Percentiles rank a stretch among this genome's conserved stretches.
Conservation (phyloP, 768 basidiomycete species). For the Naganishia onofrii region DNA sequence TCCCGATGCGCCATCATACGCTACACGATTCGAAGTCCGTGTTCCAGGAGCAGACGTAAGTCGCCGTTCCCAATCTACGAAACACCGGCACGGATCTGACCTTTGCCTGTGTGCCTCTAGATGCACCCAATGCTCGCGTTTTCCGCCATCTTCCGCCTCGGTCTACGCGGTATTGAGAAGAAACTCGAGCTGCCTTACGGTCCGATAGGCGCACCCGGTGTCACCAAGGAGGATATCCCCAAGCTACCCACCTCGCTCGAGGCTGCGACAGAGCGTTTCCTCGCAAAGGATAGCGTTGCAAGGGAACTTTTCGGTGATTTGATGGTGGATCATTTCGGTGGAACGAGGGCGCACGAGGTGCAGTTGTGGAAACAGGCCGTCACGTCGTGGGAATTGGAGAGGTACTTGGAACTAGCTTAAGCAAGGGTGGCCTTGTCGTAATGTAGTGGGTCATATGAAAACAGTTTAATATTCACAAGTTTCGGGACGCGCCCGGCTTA, state of each 20-base stretch:
- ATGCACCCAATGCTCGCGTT: slow-evolving; percentile 83
- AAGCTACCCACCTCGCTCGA: slow-evolving; percentile 78
- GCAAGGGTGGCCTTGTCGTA: not conserved
- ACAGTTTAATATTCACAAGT: no score
- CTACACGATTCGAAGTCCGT: slow-evolving; percentile 87
- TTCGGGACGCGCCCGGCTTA: no score
- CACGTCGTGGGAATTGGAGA: slow-evolving; percentile 76
- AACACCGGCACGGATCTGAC: not conserved
- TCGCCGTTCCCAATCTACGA: slow-evolving; percentile 1
- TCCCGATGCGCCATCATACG: slow-evolving; percentile 73
- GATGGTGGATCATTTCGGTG: slow-evolving; percentile 92
- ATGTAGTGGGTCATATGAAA: not conserved
- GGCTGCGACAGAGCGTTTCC: slow-evolving; percentile 75
- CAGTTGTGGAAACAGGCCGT: slow-evolving; percentile 82
- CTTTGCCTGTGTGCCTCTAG: slow-evolving; percentile 33
- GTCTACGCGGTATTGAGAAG: slow-evolving; percentile 81
- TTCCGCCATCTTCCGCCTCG: slow-evolving; percentile 80
- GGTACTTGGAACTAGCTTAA: slow-evolving; percentile 35
- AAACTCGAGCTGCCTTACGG: slow-evolving; percentile 66
- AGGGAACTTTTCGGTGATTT: slow-evolving; percentile 81
- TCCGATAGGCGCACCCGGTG: slow-evolving; percentile 59
- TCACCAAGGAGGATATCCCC: slow-evolving; percentile 59
- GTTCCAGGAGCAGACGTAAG: slow-evolving; percentile 93
- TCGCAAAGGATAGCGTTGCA: slow-evolving; percentile 72
- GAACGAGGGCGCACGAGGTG: slow-evolving; percentile 90